Evolutionary conservation across 116 monocot genomes (phyloP).

Genomic region (Trichopus zeylanicus): DNA sequence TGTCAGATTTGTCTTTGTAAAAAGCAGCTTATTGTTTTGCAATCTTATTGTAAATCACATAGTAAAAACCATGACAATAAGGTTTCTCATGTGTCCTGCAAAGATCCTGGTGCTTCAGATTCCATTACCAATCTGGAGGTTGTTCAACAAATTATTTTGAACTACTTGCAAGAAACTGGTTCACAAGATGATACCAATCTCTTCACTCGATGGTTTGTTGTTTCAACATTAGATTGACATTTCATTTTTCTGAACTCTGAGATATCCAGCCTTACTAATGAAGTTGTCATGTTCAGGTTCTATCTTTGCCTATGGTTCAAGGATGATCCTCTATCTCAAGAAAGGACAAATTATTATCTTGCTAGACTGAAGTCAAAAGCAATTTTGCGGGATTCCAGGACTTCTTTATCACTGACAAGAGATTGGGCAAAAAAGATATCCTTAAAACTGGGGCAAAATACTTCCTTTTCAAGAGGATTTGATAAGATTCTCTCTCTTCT

Average conservation of each 20-base stretch:
- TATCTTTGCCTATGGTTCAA: slow-evolving; percentile 94
- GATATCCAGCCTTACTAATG: not conserved
- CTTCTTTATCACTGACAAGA: slow-evolving; percentile 47
- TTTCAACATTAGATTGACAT: not conserved
- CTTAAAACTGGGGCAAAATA: slow-evolving; percentile 69
- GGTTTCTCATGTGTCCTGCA: slow-evolving; percentile 6
- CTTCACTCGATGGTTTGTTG: slow-evolving; percentile 81
- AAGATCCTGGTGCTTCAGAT: slow-evolving; percentile 11
- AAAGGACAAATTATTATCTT: slow-evolving; percentile 59
- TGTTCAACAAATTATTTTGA: slow-evolving; percentile 86
- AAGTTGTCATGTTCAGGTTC: slow-evolving; percentile 56
- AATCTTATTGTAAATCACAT: slow-evolving; percentile 54
- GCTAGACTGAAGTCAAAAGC: slow-evolving; percentile 77
- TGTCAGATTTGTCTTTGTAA: slow-evolving; percentile 80
- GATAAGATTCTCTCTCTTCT: slow-evolving; percentile 88
- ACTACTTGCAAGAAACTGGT: slow-evolving; percentile 70
- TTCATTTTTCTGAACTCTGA: not conserved
- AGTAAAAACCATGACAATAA: slow-evolving; percentile 32
- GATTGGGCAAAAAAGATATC: slow-evolving; percentile 84
- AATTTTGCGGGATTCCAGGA: slow-evolving; percentile 62
- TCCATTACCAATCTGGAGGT: slow-evolving; percentile 37
- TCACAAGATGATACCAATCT: slow-evolving; percentile 63
- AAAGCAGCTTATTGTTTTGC: slow-evolving; percentile 61
- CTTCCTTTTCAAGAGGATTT: slow-evolving; percentile 93
- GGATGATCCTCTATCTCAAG: slow-evolving; percentile 57